phyloP scores from a whole-genome alignment of 257 asterid species.

The Jaltomata sinuosa region DNA sequence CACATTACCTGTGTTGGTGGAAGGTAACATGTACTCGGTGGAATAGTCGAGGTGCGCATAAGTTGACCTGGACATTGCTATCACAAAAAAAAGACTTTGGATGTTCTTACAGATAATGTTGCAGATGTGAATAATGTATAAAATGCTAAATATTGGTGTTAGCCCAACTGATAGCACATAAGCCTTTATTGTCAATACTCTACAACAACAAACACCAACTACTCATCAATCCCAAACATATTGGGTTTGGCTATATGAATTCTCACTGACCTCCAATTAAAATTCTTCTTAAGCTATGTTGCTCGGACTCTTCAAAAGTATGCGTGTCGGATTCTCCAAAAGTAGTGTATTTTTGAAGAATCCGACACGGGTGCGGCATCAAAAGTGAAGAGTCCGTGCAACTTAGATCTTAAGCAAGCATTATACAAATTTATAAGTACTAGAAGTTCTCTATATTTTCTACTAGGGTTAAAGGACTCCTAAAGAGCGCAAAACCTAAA shows the following conservation, averaged over 20 bases:
- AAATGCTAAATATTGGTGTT: neutral
- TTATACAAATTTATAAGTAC: neutral
- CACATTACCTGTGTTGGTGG: neutral
- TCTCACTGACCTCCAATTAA: no score
- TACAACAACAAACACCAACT: no score
- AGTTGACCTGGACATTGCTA: neutral
- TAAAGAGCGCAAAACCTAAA: neutral
- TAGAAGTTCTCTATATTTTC: neutral
- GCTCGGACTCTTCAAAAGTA: no score
- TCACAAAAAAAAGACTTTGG: neutral
- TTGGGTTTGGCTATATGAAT: no score
- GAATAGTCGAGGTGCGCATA: neutral
- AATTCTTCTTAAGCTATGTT: no score
- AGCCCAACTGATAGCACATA: neutral
- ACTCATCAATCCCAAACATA: no score
- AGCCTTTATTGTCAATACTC: neutral
- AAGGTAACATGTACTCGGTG: neutral
- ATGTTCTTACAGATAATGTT: neutral
- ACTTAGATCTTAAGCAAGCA: no score
- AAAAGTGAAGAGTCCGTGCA: no score
- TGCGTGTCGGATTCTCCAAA: no score
- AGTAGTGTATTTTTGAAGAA: no score
- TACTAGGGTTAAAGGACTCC: neutral
- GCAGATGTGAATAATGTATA: no score
- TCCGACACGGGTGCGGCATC: no score